Conservation (phyloP, 805 yeast species). For the Myxozyma sirexii region DNA sequence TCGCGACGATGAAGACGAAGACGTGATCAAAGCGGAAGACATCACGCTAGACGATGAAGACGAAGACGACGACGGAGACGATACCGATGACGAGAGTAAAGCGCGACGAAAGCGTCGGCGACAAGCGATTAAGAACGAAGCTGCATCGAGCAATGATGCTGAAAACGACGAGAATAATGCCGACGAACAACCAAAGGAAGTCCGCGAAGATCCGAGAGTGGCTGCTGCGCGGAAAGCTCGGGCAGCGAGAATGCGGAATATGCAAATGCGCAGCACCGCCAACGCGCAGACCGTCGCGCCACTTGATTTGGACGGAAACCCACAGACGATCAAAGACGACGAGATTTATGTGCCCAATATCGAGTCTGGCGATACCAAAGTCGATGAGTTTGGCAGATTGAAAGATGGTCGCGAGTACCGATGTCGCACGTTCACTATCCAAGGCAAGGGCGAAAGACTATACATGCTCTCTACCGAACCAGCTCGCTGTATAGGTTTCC, state of each 20-base stretch:
- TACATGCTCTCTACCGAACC: slow-evolving; percentile 96
- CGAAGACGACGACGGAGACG: slow-evolving; percentile 20
- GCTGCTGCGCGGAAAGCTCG: slow-evolving; percentile 34
- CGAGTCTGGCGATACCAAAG: slow-evolving; percentile 74
- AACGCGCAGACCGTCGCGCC: slow-evolving; percentile 51
- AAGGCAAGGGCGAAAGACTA: slow-evolving; percentile 65
- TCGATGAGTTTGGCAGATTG: slow-evolving; percentile 67
- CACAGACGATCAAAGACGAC: slow-evolving; percentile 65
- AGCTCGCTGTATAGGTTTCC: slow-evolving; percentile 89
- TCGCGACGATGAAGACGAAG: slow-evolving; percentile 31
- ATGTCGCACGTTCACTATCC: slow-evolving; percentile 48
- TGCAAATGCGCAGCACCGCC: slow-evolving; percentile 26
- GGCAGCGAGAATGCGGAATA: slow-evolving; percentile 29
- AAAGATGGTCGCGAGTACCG: slow-evolving; percentile 74
- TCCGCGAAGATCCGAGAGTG: slow-evolving; percentile 31
- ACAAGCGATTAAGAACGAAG: background rate
- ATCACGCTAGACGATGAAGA: slow-evolving; percentile 22
- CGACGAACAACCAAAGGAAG: slow-evolving; percentile 25
- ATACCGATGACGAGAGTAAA: slow-evolving; percentile 12
- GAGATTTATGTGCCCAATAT: slow-evolving; percentile 80
- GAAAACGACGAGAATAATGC: slow-evolving; percentile 14
- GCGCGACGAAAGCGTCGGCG: slow-evolving; percentile 14
- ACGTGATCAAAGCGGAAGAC: slow-evolving; percentile 27
- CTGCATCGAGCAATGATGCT: background rate
- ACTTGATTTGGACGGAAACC: slow-evolving; percentile 69